A percentile compares a stretch with the other conserved stretches of the same genome.
Conservation (phyloP, 331 rosid genomes). For the Phaseolus coccineus region DNA sequence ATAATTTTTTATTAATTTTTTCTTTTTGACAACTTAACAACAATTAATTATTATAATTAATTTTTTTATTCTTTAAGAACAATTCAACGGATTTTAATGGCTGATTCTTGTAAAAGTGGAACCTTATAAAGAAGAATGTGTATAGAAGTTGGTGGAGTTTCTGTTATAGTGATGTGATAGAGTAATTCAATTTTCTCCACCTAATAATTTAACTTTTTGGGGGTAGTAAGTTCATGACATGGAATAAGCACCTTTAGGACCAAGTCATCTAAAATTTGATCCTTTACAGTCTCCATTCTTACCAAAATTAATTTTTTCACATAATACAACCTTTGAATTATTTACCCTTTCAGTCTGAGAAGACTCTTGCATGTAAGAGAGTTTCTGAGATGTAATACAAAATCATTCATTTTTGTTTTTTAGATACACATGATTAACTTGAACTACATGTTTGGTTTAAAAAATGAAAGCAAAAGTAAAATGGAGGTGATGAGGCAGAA, state of each 20-base stretch:
- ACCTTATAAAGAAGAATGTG: too few species aligned
- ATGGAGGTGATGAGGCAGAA: not conserved
- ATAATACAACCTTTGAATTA: not conserved
- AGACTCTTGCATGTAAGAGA: not conserved
- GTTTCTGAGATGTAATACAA: not conserved
- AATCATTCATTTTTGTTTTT: not conserved
- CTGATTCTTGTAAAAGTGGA: too few species aligned
- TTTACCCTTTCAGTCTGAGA: not conserved
- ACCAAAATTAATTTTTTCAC: not conserved
- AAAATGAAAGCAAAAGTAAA: not conserved
- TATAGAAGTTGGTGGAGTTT: too few species aligned
- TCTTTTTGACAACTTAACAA: too few species aligned
- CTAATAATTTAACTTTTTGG: not conserved
- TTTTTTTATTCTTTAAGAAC: too few species aligned
- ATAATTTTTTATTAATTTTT: too few species aligned
- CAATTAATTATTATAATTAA: too few species aligned
- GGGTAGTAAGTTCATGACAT: not conserved
- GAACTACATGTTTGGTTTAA: not conserved
- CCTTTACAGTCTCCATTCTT: not conserved
- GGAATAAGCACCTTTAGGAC: not conserved
- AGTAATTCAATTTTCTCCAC: not conserved
- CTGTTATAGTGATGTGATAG: not conserved
- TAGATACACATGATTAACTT: too few species aligned
- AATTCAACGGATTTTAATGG: too few species aligned
- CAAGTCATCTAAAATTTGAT: conserved; percentile 8